Evolutionary conservation across 2,329 filamentous ascomycete genomes (phyloP), one percentile per base, ranked within the genome.

Genomic region (Eutypella sp.): DNA sequence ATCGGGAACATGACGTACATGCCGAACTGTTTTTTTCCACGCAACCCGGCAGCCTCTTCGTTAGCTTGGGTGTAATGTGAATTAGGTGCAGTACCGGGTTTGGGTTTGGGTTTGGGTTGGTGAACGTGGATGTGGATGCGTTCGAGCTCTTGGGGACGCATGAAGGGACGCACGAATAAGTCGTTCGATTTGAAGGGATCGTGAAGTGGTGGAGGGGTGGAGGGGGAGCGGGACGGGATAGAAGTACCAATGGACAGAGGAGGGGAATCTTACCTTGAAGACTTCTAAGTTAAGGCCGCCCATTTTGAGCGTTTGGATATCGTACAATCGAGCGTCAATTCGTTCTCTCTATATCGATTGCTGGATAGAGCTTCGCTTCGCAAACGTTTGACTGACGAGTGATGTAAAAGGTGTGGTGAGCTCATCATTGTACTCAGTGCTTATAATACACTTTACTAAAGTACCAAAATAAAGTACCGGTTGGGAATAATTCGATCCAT

Each of bases 1-100:
- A 99, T 97, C 16, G 93, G 93, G 71, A 99, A 99, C 79, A 96
- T 85, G 73, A 99, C 85, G 74, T 99, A 99, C 79, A 95, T 88
- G 73, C 92, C 91, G 68, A 99, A 99, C 92, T 96, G 52, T 46
- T 15, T 19, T 15, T 19, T 29, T n/a, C n/a, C 25, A 13, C 25
- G 13, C 13, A 11, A 33, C 6, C 11, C 16, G 29, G 13, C 16
- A 33, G 29, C 11, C 13, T 33, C 11, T 6, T 15, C 43, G 25
- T 45, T 41, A 16, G 46, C 31, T 27, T 25, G 18, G 39, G 41
- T 47, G 53, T 45, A 47, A 25, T n/a, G n/a, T n/a, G n/a, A n/a
- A n/a, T n/a, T n/a, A n/a, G n/a, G n/a, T n/a, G n/a, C n/a, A n/a
- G n/a, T n/a, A n/a, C n/a, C n/a, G n/a, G n/a, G n/a, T n/a, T n/a